These are phyloP conservation scores for Tolypocladium ovalisporum DNA, from an alignment of 2,329 filamentous ascomycete genomes.

Conservation along the genomic window DNA sequence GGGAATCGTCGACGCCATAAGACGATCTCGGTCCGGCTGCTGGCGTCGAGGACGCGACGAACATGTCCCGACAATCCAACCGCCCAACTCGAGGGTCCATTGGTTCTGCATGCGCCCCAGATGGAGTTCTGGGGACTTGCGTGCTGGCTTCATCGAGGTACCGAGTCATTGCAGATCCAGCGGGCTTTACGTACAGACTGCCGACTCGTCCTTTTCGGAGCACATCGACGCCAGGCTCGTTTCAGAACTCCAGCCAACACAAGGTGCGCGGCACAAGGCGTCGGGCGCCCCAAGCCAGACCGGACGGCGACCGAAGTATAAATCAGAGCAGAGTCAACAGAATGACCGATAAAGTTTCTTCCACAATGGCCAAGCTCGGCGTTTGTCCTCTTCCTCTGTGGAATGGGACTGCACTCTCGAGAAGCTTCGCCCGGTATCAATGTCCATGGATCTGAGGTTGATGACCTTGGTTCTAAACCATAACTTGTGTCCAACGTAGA, in stretches of 20 bases:
- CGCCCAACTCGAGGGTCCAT: not conserved
- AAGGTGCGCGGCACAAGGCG: no score
- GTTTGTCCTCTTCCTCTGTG: conserved; percentile 69
- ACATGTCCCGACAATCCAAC: no score
- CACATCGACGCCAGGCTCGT: not conserved
- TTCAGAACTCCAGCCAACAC: not conserved
- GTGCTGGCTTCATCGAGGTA: not conserved
- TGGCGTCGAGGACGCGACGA: no score
- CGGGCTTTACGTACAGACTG: not conserved
- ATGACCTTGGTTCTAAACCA: conserved; percentile 60
- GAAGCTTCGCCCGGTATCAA: conserved; percentile 75
- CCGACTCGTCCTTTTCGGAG: not conserved
- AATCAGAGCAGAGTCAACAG: no score
- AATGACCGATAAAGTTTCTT: conserved; percentile 65
- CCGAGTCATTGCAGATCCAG: not conserved
- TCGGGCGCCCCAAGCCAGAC: not conserved
- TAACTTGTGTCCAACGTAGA: conserved; percentile 68
- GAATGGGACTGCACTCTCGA: conserved; percentile 71
- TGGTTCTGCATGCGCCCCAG: not conserved
- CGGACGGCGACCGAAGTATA: no score
- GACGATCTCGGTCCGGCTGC: no score
- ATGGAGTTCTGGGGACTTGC: not conserved
- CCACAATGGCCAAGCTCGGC: conserved; percentile 60
- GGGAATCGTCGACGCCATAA: no score
- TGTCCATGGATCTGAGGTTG: conserved; percentile 64